A percentile compares a stretch with the other conserved stretches of the same genome.
Evolutionary conservation across 2,329 filamentous ascomycete species (phyloP).

Genomic region (Coniella vitis): DNA sequence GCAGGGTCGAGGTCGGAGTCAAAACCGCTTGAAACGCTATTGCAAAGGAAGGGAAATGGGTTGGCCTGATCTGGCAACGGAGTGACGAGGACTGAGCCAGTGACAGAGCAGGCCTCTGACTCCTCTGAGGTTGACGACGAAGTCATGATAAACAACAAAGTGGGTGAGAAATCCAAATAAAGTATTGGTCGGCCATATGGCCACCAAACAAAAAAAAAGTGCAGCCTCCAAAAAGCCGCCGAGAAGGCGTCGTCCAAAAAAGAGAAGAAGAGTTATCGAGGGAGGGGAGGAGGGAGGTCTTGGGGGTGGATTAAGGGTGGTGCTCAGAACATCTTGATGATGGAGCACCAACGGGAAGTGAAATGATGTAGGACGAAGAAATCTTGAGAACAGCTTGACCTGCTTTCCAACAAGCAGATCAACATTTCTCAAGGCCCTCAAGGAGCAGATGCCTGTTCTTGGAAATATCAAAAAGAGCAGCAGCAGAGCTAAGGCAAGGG

Average conservation of each 20-base stretch:
- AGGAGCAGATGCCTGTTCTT: background rate
- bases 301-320: background rate
- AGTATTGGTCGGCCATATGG: slow-evolving; percentile 8
- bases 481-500: background rate
- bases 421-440: slow-evolving; percentile 7
- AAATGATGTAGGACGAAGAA: slow-evolving; percentile 7
- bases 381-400: background rate
- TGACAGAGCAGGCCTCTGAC: slow-evolving; percentile 4
- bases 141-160: slow-evolving; percentile 13
- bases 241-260: background rate
- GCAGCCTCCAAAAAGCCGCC: slow-evolving; percentile 9
- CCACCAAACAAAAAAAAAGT: background rate
- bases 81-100: slow-evolving; percentile 11
- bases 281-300: background rate
- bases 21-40: background rate
- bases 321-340: background rate
- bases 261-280: background rate
- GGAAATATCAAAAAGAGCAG: background rate
- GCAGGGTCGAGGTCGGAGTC: background rate
- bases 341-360: slow-evolving; percentile 1
- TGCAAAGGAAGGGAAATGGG: background rate
- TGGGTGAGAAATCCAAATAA: slow-evolving; percentile 6
- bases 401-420: slow-evolving; percentile 4
- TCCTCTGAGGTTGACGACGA: slow-evolving; percentile 8
- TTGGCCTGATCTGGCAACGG: background rate